These are phyloP conservation scores for Nowakowskiella sp. DNA, from an alignment of 192 early-diverging fungal genomes.

Conservation along the genomic window DNA sequence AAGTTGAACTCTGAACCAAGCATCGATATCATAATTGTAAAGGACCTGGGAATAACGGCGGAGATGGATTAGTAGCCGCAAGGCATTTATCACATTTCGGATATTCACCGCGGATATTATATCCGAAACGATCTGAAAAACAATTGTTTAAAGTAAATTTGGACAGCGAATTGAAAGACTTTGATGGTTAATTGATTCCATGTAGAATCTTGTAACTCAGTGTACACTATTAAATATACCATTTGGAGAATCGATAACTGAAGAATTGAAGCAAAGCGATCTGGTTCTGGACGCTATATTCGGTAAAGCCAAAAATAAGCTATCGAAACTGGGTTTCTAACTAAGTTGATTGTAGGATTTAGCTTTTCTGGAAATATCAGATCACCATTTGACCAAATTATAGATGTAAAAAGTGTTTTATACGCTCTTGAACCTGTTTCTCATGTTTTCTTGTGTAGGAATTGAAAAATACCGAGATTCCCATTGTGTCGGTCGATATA, in stretches of 20 bases:
- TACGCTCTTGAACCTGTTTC: neutral
- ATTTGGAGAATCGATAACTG: constrained; percentile 35
- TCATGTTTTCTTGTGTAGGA: neutral
- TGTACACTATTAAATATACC: constrained; percentile 59
- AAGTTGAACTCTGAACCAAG: neutral
- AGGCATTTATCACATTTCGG: constrained; percentile 88
- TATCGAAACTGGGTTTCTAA: neutral
- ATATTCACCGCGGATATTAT: constrained; percentile 66
- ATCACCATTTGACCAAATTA: constrained; percentile 62
- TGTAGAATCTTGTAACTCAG: constrained; percentile 60
- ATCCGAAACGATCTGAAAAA: constrained; percentile 70
- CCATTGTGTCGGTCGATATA: constrained; percentile 77
- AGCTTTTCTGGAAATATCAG: constrained; percentile 75
- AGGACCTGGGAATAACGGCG: constrained; percentile 94
- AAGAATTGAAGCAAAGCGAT: constrained; percentile 38
- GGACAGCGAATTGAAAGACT: constrained; percentile 9
- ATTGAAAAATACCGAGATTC: constrained; percentile 15
- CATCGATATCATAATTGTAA: neutral
- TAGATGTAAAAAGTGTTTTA: too few species aligned
- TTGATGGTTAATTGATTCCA: constrained; percentile 19
- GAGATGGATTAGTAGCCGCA: constrained; percentile 91
- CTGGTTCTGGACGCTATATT: constrained; percentile 84
- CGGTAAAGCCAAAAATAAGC: constrained; percentile 36
- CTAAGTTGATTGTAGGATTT: constrained; percentile 48
- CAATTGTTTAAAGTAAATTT: constrained; percentile 54